These are phyloP conservation scores for Chrysoporthe cubensis DNA, from an alignment of 2,329 filamentous ascomycete species.

Conservation along the genomic window DNA sequence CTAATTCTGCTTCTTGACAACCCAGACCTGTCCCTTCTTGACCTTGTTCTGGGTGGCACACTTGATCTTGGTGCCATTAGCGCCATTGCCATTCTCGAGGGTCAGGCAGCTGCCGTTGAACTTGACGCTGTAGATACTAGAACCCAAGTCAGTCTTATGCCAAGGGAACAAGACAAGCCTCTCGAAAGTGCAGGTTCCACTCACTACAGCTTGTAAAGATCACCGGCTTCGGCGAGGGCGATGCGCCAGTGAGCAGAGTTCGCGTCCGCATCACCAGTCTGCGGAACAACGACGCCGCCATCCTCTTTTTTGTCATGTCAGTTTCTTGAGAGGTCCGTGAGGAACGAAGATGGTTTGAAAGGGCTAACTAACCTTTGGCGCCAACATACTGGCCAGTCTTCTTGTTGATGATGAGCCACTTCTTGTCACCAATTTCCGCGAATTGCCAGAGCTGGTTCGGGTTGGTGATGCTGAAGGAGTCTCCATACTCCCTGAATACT, in stretches of 20 bases:
- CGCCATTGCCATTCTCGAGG: conserved; percentile 14
- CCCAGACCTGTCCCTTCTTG: conserved; percentile 17
- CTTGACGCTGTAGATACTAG: conserved; percentile 14
- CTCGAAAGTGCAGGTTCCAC: neutral
- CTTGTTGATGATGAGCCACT: conserved; percentile 24
- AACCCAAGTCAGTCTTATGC: neutral
- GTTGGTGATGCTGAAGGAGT: conserved; percentile 19
- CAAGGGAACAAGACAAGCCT: neutral
- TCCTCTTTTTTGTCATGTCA: conserved; percentile 13
- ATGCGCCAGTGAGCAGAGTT: conserved; percentile 18
- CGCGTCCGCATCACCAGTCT: conserved; percentile 16
- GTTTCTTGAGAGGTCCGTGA: neutral
- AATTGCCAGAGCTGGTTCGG: conserved; percentile 21
- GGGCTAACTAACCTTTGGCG: conserved; percentile 8
- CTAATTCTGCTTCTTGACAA: conserved; percentile 22
- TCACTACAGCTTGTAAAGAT: conserved; percentile 17
- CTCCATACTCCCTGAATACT: conserved; percentile 5
- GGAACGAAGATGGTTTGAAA: neutral
- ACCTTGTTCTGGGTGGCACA: conserved; percentile 14
- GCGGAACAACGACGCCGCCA: conserved; percentile 11
- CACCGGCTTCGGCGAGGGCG: neutral
- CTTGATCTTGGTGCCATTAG: conserved; percentile 18
- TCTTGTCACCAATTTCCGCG: conserved; percentile 19
- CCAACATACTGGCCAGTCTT: conserved; percentile 19
- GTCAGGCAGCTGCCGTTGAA: conserved; percentile 18